A percentile compares a stretch with the other conserved stretches of the same genome.
Conservation (phyloP, 257 asterid genomes). For the Thymus mandschuricus region DNA sequence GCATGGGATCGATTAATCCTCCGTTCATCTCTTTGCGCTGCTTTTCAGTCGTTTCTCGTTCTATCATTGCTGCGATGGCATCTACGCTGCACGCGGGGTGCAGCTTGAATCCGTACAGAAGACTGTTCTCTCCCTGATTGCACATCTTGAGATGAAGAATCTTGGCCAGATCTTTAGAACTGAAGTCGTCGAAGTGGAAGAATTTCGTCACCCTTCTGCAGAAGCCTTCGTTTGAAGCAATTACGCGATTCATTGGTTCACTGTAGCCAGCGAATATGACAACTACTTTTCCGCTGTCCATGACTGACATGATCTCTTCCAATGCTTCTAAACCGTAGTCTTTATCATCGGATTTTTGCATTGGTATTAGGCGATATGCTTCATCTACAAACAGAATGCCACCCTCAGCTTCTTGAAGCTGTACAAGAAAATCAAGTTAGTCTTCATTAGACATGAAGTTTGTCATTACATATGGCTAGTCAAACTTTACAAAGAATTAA, state of each 20-base stretch:
- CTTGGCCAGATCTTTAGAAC: conserved; percentile 65
- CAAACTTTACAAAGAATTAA: neutral
- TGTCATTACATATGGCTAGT: neutral
- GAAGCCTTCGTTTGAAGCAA: conserved; percentile 84
- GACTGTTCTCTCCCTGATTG: conserved; percentile 50
- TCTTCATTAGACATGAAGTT: neutral
- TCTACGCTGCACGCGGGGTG: conserved; percentile 63
- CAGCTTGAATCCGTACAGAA: conserved; percentile 78
- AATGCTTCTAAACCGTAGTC: conserved; percentile 91
- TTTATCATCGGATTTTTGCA: conserved; percentile 77
- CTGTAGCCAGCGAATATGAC: conserved; percentile 95
- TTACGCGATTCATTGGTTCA: conserved; percentile 94
- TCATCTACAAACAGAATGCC: conserved; percentile 95
- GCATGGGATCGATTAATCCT: conserved; percentile 77
- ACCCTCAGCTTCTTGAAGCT: conserved; percentile 92
- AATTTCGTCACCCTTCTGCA: conserved; percentile 91
- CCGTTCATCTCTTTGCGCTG: conserved; percentile 95
- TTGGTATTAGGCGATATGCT: conserved; percentile 88
- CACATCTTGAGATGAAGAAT: conserved; percentile 76
- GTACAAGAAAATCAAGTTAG: conserved; percentile 27
- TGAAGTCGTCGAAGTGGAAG: conserved; percentile 82
- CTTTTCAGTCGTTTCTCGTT: conserved; percentile 56
- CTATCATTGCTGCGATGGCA: conserved; percentile 62
- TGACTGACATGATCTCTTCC: conserved; percentile 94
- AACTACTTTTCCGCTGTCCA: conserved; percentile 88